Conservation (phyloP, 495 filamentous ascomycete genomes). For the Penicillium bialowiezense region DNA sequence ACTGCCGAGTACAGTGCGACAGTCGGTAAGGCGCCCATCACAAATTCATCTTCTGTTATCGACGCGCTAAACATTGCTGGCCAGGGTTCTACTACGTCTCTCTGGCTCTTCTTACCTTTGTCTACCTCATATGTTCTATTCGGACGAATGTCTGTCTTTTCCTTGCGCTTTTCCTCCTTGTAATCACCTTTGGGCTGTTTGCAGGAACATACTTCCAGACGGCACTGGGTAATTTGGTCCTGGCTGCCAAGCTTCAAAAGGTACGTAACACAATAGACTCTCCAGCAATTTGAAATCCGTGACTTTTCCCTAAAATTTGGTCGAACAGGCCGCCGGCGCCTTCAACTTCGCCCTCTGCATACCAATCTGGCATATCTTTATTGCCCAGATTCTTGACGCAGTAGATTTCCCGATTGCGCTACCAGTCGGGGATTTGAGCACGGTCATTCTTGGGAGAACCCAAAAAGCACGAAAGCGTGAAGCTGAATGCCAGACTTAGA, state of each 20-base stretch:
- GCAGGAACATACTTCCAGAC: slow-evolving; percentile 56
- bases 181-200: slow-evolving; percentile 55
- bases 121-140: slow-evolving; percentile 67
- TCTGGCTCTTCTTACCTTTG: slow-evolving; percentile 53
- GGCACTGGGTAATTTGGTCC: slow-evolving; percentile 37
- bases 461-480: slow-evolving; percentile 21
- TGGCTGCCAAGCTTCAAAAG: slow-evolving; percentile 34
- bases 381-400: slow-evolving; percentile 58
- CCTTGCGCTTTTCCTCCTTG: slow-evolving; percentile 60
- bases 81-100: slow-evolving; percentile 32
- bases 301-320: not conserved
- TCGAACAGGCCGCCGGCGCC: slow-evolving; percentile 28
- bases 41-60: too few relatives aligned
- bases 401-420: slow-evolving; percentile 36
- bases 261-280: too few relatives aligned
- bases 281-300: not conserved
- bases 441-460: slow-evolving; percentile 26
- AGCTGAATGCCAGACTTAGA: not conserved
- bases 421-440: slow-evolving; percentile 37
- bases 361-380: slow-evolving; percentile 65
- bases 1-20: slow-evolving; percentile 39
- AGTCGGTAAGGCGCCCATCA: slow-evolving; percentile 46
- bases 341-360: slow-evolving; percentile 55
- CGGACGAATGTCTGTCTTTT: slow-evolving; percentile 70
- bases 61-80: too few relatives aligned